Evolutionary conservation across 1,284 basidiomycete genomes (phyloP).

Genomic region (Gymnopus androsaceus): DNA sequence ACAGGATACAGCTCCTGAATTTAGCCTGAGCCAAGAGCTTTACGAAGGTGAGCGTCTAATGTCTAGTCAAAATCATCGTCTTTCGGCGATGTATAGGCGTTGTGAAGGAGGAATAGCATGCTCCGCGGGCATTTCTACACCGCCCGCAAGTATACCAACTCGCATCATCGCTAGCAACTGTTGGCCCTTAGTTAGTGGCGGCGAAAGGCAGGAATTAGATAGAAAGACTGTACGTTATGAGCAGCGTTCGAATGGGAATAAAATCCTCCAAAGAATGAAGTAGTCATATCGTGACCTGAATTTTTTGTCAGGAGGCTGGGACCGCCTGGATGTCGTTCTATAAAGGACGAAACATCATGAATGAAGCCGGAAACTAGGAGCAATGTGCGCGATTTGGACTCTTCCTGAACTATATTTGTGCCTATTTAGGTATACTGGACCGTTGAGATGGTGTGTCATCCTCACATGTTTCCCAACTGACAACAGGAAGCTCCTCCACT

Average conservation of each 20-base stretch:
- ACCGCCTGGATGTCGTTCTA: conserved; percentile 83
- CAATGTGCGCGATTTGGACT: conserved; percentile 64
- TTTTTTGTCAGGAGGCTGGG: conserved; percentile 58
- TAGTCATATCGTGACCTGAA: conserved; percentile 81
- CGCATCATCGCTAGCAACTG: conserved; percentile 82
- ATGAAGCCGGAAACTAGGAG: conserved; percentile 85
- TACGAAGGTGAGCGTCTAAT: background rate
- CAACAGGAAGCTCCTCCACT: conserved; percentile 69
- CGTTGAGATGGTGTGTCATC: conserved; percentile 18
- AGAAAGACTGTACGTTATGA: conserved; percentile 59
- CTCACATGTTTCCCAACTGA: conserved; percentile 82
- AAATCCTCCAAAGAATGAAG: conserved; percentile 82
- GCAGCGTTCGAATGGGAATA: conserved; percentile 87
- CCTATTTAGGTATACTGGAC: conserved; percentile 6
- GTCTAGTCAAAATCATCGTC: conserved; percentile 2
- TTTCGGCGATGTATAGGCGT: conserved; percentile 30
- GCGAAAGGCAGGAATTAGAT: conserved; percentile 8
- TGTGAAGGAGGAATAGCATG: conserved; percentile 25
- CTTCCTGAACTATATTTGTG: conserved; percentile 56
- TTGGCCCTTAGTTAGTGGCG: background rate
- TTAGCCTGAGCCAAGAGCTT: too few species aligned
- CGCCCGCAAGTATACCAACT: conserved; percentile 76
- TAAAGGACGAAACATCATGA: conserved; percentile 66
- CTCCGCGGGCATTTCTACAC: conserved; percentile 29
- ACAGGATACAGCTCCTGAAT: too few species aligned